Evolutionary conservation across 2,329 filamentous ascomycete species (phyloP).

Genomic region (Exophiala xenobiotica): DNA sequence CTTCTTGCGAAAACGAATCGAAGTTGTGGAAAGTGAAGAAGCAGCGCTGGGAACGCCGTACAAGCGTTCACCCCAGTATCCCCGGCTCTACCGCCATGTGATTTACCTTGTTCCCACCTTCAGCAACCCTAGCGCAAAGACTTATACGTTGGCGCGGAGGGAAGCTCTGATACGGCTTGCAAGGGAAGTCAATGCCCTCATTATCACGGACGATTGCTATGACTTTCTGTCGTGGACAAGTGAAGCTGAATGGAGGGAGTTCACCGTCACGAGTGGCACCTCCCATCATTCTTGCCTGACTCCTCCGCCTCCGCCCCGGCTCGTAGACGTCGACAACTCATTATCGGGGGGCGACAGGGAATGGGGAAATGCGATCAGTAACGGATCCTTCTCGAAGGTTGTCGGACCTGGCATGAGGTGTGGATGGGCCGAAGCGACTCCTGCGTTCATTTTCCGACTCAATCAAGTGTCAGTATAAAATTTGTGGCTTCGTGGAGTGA

Average conservation of each 20-base stretch:
- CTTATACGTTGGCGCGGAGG: conserved; percentile 66
- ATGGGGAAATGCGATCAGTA: conserved; percentile 73
- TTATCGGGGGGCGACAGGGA: conserved; percentile 47
- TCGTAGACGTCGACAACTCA: conserved; percentile 14
- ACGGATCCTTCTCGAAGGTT: conserved; percentile 79
- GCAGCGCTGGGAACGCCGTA: conserved; percentile 39
- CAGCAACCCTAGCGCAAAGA: conserved; percentile 75
- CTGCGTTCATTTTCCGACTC: conserved; percentile 6
- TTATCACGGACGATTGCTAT: conserved; percentile 88
- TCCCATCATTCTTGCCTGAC: conserved; percentile 56
- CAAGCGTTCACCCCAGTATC: conserved; percentile 54
- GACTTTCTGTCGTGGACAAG: conserved; percentile 50
- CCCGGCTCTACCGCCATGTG: conserved; percentile 72
- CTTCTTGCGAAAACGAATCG: conserved; percentile 42
- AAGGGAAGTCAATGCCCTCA: conserved; percentile 72
- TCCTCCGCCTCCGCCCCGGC: conserved; percentile 28
- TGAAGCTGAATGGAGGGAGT: no score
- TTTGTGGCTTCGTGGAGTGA: neutral
- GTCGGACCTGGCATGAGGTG: conserved; percentile 70
- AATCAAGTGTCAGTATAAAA: conserved; percentile 10
- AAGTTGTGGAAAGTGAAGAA: conserved; percentile 40
- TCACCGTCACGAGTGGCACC: conserved; percentile 55
- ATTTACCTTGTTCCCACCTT: conserved; percentile 80
- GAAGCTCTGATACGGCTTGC: conserved; percentile 68
- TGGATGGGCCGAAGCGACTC: conserved; percentile 71